A percentile compares a stretch with the other conserved stretches of the same genome.
These are phyloP conservation scores for Batkoa obscura DNA, from an alignment of 371 early-diverging fungal species.

Conservation along the genomic window DNA sequence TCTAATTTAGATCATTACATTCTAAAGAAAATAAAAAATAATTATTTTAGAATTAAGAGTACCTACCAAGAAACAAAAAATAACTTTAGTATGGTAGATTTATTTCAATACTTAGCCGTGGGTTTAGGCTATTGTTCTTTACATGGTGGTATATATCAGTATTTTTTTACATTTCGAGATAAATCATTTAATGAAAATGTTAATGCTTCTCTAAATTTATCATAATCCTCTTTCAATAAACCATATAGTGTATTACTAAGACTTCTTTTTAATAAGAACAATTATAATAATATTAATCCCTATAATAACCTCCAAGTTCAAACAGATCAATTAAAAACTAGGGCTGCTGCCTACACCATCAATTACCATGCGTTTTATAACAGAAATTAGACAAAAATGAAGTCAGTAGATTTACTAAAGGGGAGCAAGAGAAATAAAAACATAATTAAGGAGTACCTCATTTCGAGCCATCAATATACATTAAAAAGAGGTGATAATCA, in stretches of 20 bases:
- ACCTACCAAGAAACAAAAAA: neutral
- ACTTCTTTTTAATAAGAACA: neutral
- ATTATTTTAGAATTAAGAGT: neutral
- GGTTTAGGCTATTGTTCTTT: neutral
- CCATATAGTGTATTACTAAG: neutral
- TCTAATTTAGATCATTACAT: neutral
- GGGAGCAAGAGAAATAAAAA: neutral
- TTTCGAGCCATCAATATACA: neutral
- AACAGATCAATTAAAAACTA: neutral
- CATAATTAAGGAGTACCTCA: neutral
- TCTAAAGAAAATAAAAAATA: neutral
- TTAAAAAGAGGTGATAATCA: neutral
- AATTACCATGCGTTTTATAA: conserved; percentile 2
- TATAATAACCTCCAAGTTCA: neutral
- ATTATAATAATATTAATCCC: neutral
- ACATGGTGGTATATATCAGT: no score
- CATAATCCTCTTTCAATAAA: neutral
- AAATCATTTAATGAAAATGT: neutral
- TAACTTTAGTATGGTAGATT: neutral
- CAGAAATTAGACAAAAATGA: neutral
- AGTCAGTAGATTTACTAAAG: neutral
- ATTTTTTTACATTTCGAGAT: neutral
- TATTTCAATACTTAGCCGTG: neutral
- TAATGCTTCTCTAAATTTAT: neutral
- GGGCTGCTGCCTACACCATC: conserved; percentile 3